phyloP scores from a whole-genome alignment of 2,329 filamentous ascomycete genomes.

The Stagonosporopsis tanaceti region DNA sequence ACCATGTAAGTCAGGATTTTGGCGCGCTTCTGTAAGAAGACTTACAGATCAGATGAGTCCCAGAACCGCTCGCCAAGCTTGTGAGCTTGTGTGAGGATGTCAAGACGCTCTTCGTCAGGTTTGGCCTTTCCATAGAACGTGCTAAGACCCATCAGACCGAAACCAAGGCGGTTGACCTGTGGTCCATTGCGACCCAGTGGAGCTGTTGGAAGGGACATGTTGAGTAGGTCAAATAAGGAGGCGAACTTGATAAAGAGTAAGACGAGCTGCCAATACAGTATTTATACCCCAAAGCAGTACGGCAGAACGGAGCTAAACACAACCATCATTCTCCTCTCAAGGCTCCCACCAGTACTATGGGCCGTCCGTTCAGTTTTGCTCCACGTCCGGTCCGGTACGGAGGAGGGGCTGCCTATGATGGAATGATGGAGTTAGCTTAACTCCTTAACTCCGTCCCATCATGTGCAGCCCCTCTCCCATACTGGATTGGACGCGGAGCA shows the following conservation, averaged over 20 bases:
- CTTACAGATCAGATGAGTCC: slow-evolving; percentile 41
- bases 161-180: slow-evolving; percentile 59
- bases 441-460: background rate
- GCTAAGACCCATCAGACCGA: slow-evolving; percentile 63
- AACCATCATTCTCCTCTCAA: background rate
- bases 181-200: slow-evolving; percentile 63
- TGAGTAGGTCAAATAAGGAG: background rate
- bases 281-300: background rate
- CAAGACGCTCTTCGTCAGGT: slow-evolving; percentile 60
- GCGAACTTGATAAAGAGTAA: background rate
- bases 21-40: background rate
- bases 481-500: too few species aligned
- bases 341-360: too few species aligned
- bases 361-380: too few species aligned
- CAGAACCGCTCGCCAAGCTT: slow-evolving; percentile 56
- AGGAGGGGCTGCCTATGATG: too few species aligned
- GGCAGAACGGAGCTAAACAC: background rate
- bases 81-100: slow-evolving; percentile 61
- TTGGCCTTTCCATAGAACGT: slow-evolving; percentile 58
- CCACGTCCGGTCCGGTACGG: too few species aligned
- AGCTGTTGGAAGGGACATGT: slow-evolving; percentile 52
- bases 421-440: too few species aligned
- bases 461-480: too few species aligned
- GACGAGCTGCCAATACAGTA: background rate
- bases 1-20: background rate